Conservation (phyloP, 139 green algal genomes). For the Picochlorum sp. region DNA sequence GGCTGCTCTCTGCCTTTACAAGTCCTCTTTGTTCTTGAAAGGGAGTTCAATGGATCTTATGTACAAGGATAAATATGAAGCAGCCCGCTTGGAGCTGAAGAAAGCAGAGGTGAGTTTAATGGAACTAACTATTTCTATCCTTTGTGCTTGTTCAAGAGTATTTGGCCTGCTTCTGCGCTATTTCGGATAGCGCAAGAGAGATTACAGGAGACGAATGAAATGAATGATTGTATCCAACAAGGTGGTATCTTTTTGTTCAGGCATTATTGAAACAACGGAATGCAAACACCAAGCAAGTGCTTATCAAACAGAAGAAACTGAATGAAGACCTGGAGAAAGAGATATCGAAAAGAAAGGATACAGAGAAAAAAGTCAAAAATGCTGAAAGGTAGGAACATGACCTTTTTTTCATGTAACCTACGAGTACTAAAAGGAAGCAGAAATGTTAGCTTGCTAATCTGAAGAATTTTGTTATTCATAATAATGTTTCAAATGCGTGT, state of each 20-base stretch:
- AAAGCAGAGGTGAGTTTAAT: background rate
- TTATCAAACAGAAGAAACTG: slow-evolving; percentile 3
- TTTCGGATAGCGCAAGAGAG: too few relatives aligned
- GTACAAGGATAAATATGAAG: background rate
- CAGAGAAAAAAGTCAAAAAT: background rate
- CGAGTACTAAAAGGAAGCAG: too few relatives aligned
- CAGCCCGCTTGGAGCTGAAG: background rate
- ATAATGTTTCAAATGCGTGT: too few relatives aligned
- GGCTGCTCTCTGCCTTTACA: too few relatives aligned
- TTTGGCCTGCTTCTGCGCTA: too few relatives aligned
- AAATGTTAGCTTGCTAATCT: too few relatives aligned
- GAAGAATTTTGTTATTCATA: too few relatives aligned
- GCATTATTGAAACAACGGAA: slow-evolving; percentile 9
- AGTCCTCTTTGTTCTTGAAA: background rate
- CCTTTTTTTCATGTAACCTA: too few relatives aligned
- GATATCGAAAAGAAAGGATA: background rate
- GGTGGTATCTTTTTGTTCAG: slow-evolving; percentile 3
- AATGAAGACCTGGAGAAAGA: background rate
- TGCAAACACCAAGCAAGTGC: slow-evolving; percentile 6
- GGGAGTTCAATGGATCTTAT: background rate
- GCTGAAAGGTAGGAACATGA: background rate
- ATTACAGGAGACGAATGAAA: too few relatives aligned
- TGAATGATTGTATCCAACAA: background rate
- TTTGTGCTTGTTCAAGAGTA: background rate
- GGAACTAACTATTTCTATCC: background rate